Evolutionary conservation across 306 rosid genomes (phyloP).

Genomic region (Phaseolus lunatus): DNA sequence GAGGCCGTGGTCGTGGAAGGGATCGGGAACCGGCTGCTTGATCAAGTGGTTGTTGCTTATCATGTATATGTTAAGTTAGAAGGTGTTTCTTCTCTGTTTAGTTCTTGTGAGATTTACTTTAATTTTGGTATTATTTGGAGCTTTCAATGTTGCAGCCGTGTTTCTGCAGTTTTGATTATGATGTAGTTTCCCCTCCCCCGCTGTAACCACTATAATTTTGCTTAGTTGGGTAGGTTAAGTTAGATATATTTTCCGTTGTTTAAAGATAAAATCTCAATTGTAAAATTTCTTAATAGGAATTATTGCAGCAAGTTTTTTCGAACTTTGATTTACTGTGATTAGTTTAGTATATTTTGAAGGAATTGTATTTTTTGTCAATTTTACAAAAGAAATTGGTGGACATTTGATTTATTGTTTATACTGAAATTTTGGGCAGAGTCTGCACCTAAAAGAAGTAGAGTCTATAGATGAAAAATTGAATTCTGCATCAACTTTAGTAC

Average conservation of each 20-base stretch:
- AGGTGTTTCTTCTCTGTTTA: conserved; percentile 59
- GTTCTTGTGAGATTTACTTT: conserved; percentile 50
- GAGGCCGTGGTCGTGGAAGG: conserved; percentile 74
- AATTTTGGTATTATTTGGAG: conserved; percentile 44
- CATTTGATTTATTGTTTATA: not conserved
- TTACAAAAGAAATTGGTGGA: not conserved
- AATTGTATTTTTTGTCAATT: not conserved
- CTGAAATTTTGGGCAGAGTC: no score
- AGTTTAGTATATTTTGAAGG: not conserved
- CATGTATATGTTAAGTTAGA: conserved; percentile 50
- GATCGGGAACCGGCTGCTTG: conserved; percentile 68
- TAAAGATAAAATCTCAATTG: conserved; percentile 38
- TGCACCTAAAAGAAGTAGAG: not conserved
- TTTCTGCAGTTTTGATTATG: conserved; percentile 60
- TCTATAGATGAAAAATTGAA: not conserved
- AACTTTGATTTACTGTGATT: conserved; percentile 27
- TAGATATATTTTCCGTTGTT: conserved; percentile 39
- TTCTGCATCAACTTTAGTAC: not conserved
- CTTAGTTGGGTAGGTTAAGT: conserved; percentile 31
- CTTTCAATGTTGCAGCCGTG: conserved; percentile 49
- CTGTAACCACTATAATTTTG: conserved; percentile 45
- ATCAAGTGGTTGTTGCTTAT: conserved; percentile 48
- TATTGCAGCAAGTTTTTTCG: conserved; percentile 55
- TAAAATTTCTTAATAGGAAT: conserved; percentile 51
- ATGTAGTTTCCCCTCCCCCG: conserved; percentile 37